These are phyloP conservation scores for Platanthera guangdongensis DNA, from an alignment of 106 monocot genomes.

Conservation along the genomic window DNA sequence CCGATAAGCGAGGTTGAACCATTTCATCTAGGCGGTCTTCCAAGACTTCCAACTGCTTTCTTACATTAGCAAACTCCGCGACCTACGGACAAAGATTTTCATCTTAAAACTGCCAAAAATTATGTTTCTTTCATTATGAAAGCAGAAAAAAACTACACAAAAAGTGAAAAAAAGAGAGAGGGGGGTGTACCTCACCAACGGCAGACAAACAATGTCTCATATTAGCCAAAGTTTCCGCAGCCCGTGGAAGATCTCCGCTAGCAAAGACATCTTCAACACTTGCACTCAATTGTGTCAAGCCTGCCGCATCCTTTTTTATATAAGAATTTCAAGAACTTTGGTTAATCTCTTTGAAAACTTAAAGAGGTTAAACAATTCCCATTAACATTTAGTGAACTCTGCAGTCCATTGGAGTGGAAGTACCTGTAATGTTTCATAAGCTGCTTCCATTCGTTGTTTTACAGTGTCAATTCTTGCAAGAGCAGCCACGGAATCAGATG, in stretches of 20 bases:
- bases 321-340: conserved; percentile 6
- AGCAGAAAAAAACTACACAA: background rate
- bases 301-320: conserved; percentile 77
- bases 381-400: background rate
- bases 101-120: background rate
- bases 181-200: conserved; percentile 71
- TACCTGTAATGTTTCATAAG: conserved; percentile 92
- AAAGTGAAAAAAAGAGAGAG: background rate
- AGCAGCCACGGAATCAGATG: conserved; percentile 78
- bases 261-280: conserved; percentile 98
- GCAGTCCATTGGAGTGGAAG: background rate
- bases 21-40: conserved; percentile 96
- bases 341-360: background rate
- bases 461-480: conserved; percentile 83
- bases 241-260: conserved; percentile 94
- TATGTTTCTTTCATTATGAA: background rate
- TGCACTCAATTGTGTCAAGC: conserved; percentile 86
- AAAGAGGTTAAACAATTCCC: background rate
- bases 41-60: conserved; percentile 90
- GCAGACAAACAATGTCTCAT: conserved; percentile 97
- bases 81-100: conserved; percentile 38
- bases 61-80: conserved; percentile 98
- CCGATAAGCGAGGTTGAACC: conserved; percentile 84
- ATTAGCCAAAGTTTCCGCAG: conserved; percentile 94
- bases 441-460: conserved; percentile 91